phyloP scores from a whole-genome alignment of 108 stramenopile genomes.

The Nitzschia palea region DNA sequence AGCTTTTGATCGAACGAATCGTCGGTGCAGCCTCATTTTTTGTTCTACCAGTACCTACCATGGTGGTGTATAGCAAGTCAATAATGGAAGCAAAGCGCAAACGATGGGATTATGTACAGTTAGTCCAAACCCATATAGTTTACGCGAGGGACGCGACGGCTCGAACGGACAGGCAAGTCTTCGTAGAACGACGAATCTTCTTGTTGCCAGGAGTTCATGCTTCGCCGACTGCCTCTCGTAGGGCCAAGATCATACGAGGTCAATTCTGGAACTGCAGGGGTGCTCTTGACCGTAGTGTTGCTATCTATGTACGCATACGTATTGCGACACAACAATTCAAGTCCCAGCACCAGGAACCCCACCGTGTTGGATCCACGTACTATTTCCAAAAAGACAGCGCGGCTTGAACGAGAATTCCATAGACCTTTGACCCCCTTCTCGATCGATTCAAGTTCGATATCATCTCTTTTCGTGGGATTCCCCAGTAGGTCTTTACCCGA shows the following conservation, averaged over 20 bases:
- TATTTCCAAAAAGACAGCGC: slow-evolving; percentile 78
- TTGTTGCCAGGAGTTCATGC: slow-evolving; percentile 53
- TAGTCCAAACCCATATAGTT: slow-evolving; percentile 18
- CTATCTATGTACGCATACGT: slow-evolving; percentile 47
- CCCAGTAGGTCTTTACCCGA: slow-evolving; percentile 56
- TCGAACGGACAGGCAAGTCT: neutral
- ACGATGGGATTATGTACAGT: no score
- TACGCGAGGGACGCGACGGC: slow-evolving; percentile 10
- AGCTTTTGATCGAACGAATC: no score
- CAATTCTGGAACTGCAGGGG: slow-evolving; percentile 3
- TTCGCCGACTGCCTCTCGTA: slow-evolving; percentile 21
- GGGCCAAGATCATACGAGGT: slow-evolving; percentile 9
- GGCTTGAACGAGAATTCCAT: slow-evolving; percentile 69
- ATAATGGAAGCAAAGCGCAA: no score
- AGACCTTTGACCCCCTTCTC: slow-evolving; percentile 63
- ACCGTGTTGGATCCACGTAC: slow-evolving; percentile 52
- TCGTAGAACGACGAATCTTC: slow-evolving; percentile 24
- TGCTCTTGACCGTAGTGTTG: slow-evolving; percentile 30
- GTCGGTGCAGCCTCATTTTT: no score
- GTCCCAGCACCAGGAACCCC: slow-evolving; percentile 68
- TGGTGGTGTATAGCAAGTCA: no score
- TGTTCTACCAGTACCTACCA: no score
- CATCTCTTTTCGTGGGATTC: slow-evolving; percentile 57
- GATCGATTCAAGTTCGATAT: slow-evolving; percentile 83
- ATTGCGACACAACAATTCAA: slow-evolving; percentile 81